A percentile compares a stretch with the other conserved stretches of the same genome.
Evolutionary conservation across 2,329 filamentous ascomycete species (phyloP).

Genomic region (Diplodia corticola): DNA sequence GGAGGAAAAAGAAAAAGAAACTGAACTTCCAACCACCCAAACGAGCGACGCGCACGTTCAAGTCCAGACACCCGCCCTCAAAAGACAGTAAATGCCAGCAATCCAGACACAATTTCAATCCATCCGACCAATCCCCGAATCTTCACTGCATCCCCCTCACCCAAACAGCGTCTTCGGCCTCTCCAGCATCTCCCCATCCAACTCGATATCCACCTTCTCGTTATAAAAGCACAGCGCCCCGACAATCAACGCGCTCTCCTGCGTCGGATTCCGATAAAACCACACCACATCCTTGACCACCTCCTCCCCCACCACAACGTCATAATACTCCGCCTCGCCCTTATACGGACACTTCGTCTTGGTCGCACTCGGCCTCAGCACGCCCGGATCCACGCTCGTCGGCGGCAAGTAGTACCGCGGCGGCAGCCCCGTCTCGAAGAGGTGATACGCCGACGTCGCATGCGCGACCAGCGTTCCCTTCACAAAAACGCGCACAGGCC

Average conservation of each 20-base stretch:
- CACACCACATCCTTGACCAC: conserved; percentile 57
- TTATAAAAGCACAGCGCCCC: conserved; percentile 66
- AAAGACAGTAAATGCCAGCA: too few species aligned
- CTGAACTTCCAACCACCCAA: too few species aligned
- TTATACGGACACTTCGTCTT: conserved; percentile 67
- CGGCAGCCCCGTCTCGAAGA: conserved; percentile 62
- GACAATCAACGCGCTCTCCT: conserved; percentile 57
- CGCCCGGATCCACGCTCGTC: conserved; percentile 48
- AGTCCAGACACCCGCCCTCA: too few species aligned
- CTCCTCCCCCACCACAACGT: conserved; percentile 50
- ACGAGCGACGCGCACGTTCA: too few species aligned
- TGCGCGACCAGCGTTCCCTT: conserved; percentile 38
- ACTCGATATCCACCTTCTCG: conserved; percentile 64
- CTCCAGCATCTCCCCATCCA: conserved; percentile 53
- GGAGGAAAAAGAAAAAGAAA: too few species aligned
- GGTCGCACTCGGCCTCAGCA: conserved; percentile 55
- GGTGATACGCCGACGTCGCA: conserved; percentile 44
- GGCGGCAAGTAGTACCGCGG: conserved; percentile 61
- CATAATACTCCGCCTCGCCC: conserved; percentile 63
- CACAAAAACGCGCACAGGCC: conserved; percentile 54
- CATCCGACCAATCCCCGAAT: neutral
- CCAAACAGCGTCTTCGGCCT: conserved; percentile 10
- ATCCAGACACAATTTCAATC: too few species aligned
- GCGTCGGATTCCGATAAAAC: conserved; percentile 61
- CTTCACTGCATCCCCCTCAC: neutral